Evolutionary conservation across 164 flowering plant species (phyloP).

Genomic region (Chloranthus sessilifolius): DNA sequence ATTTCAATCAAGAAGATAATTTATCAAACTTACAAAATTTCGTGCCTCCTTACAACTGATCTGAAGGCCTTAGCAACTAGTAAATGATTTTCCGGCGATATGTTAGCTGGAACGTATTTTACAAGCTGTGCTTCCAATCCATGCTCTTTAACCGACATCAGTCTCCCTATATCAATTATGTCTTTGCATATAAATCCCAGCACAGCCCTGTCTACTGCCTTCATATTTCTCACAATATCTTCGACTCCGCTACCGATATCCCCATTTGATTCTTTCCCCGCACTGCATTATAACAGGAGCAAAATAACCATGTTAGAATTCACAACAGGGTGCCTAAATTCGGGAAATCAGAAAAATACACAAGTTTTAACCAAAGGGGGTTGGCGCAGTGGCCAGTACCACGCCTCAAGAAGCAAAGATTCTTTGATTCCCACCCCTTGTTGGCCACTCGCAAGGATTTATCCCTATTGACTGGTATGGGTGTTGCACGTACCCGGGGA

Average conservation of each 20-base stretch:
- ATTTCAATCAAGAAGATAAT: too few relatives aligned
- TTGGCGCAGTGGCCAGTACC: too few relatives aligned
- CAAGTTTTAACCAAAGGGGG: too few relatives aligned
- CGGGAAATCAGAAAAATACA: too few relatives aligned
- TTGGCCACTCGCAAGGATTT: too few relatives aligned
- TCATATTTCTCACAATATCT: conserved; percentile 49
- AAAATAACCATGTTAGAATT: conserved; percentile 4
- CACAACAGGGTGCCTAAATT: too few relatives aligned
- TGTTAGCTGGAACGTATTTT: conserved; percentile 64
- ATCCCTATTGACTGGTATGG: too few relatives aligned
- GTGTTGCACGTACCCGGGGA: too few relatives aligned
- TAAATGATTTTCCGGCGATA: conserved; percentile 84
- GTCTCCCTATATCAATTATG: conserved; percentile 76
- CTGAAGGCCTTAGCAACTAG: conserved; percentile 44
- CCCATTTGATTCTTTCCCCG: conserved; percentile 16
- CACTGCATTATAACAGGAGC: conserved; percentile 21
- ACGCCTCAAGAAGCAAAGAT: too few relatives aligned
- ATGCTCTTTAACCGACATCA: conserved; percentile 57
- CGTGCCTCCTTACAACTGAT: too few relatives aligned
- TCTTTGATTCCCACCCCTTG: too few relatives aligned
- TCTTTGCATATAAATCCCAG: conserved; percentile 83
- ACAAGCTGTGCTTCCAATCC: conserved; percentile 46
- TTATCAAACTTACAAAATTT: too few relatives aligned
- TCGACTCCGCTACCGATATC: conserved; percentile 38
- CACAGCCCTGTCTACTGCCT: conserved; percentile 57